Evolutionary conservation across 441 rosid genomes (phyloP).

Genomic region (Macaranga tanarius): DNA sequence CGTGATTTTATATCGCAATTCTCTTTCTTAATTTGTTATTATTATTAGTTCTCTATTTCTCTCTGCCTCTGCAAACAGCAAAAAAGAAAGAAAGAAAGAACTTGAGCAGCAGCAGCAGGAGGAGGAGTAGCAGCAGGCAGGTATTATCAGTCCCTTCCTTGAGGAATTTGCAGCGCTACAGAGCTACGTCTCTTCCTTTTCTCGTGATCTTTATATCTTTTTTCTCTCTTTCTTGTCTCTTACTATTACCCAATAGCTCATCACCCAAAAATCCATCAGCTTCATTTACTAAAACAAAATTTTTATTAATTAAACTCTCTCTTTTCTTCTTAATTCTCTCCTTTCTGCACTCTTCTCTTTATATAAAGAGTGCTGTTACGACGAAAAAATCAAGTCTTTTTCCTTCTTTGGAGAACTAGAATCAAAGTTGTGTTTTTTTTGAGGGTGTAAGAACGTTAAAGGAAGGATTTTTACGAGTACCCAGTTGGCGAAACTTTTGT

Average conservation of each 20-base stretch:
- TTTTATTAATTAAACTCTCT: background rate
- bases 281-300: no score
- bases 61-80: constrained; percentile 16
- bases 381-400: background rate
- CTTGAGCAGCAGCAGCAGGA: constrained; percentile 8
- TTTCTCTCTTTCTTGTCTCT: background rate
- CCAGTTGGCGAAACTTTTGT: constrained; percentile 1
- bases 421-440: background rate
- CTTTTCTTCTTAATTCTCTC: background rate
- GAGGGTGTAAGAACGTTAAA: background rate
- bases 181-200: constrained; percentile 43
- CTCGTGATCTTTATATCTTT: constrained; percentile 36
- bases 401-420: background rate
- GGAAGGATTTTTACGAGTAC: background rate
- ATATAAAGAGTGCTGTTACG: background rate
- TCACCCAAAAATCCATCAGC: no score
- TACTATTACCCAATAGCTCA: no score
- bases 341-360: background rate
- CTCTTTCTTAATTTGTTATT: background rate
- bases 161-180: constrained; percentile 45
- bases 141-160: constrained; percentile 42
- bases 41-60: constrained; percentile 18
- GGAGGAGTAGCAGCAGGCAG: constrained; percentile 33
- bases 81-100: constrained; percentile 16
- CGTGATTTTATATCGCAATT: constrained; percentile 29